Base-by-base conservation (phyloP, 768 basidiomycete genomes). In the Leccinellum luteum region DNA sequence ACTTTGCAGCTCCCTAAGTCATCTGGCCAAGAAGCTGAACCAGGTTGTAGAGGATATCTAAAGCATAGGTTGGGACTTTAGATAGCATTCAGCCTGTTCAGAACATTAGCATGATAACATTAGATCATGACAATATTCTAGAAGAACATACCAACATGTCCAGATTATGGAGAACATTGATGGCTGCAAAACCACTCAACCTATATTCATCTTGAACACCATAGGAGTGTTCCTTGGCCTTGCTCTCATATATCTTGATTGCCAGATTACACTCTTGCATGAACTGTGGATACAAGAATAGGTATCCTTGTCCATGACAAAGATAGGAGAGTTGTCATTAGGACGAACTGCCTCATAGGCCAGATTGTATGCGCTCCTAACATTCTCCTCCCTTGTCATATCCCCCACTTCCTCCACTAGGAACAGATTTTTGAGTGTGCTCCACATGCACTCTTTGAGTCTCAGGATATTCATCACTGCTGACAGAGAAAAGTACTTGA, bases 121-220 rank as follows among this genome's bases (percentile, higher is more conserved):
- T 2, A 17, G 15, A 43, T 43, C 10, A 9, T 14, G 1, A 14
- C 15, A 27, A 7, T 25, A 25, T 10, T 17, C 13, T n/a, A 25
- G 15, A 21, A 21, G 14, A 28, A 48, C 27, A 14, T 6, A 48
- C 47, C 27, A 27, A 17, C 15, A 17, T 28, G 15, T 48, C 7
- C 14, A 48, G 47, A 25, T 48, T n/a, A 15, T 28, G 14, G 2
- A 48, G 8, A n/a, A 59, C n/a, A 14, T 44, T 14, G 2, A 45
- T 51, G 10, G 54, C 49, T 6, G 57, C 60, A 1, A 51, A 23
- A 0, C 61, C 59, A 49, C 61, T 52, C 27, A 60, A 2, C 4
- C 55, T 13, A 6, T 62, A 60, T 4, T 62, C 52, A 12, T 57
- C 61, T 0, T 35, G 6, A 0, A 62, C 55, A 1, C 61, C 55